These are phyloP conservation scores for Trichoderma sp. DNA, from an alignment of 2,329 filamentous ascomycete species.

Conservation along the genomic window DNA sequence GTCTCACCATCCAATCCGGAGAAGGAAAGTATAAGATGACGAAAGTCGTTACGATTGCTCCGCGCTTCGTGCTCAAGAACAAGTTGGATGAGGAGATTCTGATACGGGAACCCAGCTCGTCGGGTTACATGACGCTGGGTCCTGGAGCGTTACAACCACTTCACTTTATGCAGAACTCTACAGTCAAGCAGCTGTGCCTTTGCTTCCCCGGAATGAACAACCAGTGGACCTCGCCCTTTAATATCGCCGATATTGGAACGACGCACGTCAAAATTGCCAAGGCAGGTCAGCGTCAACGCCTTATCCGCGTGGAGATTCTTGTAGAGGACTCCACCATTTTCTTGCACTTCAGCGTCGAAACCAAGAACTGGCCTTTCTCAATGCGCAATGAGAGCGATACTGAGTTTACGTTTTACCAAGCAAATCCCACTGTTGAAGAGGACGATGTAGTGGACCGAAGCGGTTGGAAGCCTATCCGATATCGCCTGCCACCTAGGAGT, in stretches of 20 bases:
- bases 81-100: conserved; percentile 86
- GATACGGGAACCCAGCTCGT: conserved; percentile 88
- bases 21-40: conserved; percentile 98
- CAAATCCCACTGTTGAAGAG: conserved; percentile 88
- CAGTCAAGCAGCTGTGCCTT: conserved; percentile 85
- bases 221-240: conserved; percentile 97
- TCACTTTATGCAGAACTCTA: conserved; percentile 82
- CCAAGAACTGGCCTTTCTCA: conserved; percentile 95
- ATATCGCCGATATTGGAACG: conserved; percentile 91
- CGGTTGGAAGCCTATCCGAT: conserved; percentile 89
- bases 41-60: conserved; percentile 90
- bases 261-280: conserved; percentile 93
- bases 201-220: conserved; percentile 95
- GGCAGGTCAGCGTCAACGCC: conserved; percentile 81
- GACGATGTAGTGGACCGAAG: conserved; percentile 81
- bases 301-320: conserved; percentile 84
- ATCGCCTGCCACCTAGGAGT: conserved; percentile 86
- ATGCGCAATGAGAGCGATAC: conserved; percentile 98
- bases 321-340: conserved; percentile 95
- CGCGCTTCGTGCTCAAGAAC: conserved; percentile 92
- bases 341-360: conserved; percentile 85
- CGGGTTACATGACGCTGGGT: conserved; percentile 76
- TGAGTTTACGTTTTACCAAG: conserved; percentile 96
- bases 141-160: conserved; percentile 80
- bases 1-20: conserved; percentile 84